These are phyloP conservation scores for Quaeritorhiza haematococci DNA, from an alignment of 371 early-diverging fungal species.

Conservation along the genomic window DNA sequence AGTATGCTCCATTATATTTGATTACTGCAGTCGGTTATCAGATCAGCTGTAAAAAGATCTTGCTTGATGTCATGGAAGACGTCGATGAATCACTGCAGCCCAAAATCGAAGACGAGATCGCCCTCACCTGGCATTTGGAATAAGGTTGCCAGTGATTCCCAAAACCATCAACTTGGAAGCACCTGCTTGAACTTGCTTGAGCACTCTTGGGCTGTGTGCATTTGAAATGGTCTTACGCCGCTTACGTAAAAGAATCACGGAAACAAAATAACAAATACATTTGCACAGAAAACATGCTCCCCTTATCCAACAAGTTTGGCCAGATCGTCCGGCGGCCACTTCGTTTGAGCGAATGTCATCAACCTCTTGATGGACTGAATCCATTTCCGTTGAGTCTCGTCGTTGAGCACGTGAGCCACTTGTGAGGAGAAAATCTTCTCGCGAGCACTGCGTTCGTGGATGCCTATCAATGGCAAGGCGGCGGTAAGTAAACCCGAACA, in stretches of 20 bases:
- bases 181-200: too few species aligned
- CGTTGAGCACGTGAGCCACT: constrained; percentile 97
- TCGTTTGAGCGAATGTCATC: constrained; percentile 90
- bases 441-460: constrained; percentile 94
- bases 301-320: constrained; percentile 47
- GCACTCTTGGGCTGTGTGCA: too few species aligned
- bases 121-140: too few species aligned
- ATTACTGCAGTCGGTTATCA: background rate
- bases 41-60: background rate
- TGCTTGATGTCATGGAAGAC: background rate
- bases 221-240: too few species aligned
- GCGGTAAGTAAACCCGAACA: constrained; percentile 29
- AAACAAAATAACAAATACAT: too few species aligned
- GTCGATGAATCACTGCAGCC: background rate
- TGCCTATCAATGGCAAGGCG: constrained; percentile 47
- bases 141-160: too few species aligned
- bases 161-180: too few species aligned
- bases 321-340: constrained; percentile 82
- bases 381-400: constrained; percentile 95
- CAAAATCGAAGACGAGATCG: too few species aligned
- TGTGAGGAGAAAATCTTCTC: constrained; percentile 93
- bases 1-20: too few species aligned
- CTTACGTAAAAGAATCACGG: too few species aligned
- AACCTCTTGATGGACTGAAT: constrained; percentile 95
- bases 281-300: too few species aligned